A percentile compares a stretch with the other conserved stretches of the same genome.
Evolutionary conservation across 805 yeast genomes (phyloP).

Genomic region (Zygosaccharomyces rouxii): DNA sequence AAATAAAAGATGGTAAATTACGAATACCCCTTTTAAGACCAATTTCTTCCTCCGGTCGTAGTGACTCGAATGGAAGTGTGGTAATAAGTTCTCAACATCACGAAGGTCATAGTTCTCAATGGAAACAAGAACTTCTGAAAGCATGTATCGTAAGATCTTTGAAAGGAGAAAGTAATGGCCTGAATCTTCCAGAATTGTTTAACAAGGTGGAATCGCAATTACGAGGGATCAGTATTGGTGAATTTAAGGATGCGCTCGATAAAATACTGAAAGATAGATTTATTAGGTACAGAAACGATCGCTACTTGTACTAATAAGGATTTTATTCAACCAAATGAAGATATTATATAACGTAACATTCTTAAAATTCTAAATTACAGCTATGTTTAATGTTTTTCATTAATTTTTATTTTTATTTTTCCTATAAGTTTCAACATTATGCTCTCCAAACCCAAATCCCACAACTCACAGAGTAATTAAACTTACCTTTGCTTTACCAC

Average conservation of each 20-base stretch:
- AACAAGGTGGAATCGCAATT: conserved; percentile 15
- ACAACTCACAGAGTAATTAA: conserved; percentile 1
- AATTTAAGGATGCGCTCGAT: conserved; percentile 30
- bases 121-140: conserved; percentile 29
- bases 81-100: conserved; percentile 12
- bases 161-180: conserved; percentile 16
- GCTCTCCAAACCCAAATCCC: neutral
- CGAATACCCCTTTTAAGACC: conserved; percentile 17
- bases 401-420: neutral
- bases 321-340: neutral
- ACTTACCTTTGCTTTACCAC: conserved; percentile 7
- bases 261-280: conserved; percentile 11
- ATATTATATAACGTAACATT: neutral
- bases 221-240: conserved; percentile 31
- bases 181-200: conserved; percentile 13
- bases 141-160: conserved; percentile 28
- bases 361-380: neutral
- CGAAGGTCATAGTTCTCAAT: conserved; percentile 25
- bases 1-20: conserved; percentile 22
- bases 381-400: neutral
- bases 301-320: conserved; percentile 8
- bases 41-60: neutral
- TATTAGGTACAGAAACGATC: conserved; percentile 7
- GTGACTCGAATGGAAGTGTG: neutral
- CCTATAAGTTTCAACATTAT: neutral